phyloP scores from a whole-genome alignment of 345 rosid genomes.

The Eucalyptus globulus region DNA sequence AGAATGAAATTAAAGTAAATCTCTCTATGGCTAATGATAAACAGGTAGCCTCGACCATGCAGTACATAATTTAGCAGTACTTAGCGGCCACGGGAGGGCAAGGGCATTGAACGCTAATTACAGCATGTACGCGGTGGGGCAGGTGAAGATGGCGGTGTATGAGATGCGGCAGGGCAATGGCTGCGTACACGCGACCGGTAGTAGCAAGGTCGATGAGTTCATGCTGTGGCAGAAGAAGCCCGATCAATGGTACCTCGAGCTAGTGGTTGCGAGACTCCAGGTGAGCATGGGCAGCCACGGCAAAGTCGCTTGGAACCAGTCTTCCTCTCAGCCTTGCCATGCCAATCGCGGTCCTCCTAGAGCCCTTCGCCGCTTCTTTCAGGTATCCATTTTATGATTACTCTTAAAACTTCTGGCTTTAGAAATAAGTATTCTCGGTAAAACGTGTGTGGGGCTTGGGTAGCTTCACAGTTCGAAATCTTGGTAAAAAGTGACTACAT shows the following conservation, averaged over 20 bases:
- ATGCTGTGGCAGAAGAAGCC: constrained; percentile 93
- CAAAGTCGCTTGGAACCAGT: constrained; percentile 86
- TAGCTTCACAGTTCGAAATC: not conserved
- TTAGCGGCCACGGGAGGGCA: constrained; percentile 80
- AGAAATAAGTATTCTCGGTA: not conserved
- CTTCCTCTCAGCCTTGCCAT: constrained; percentile 66
- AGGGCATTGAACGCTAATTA: constrained; percentile 34
- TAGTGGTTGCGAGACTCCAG: constrained; percentile 78
- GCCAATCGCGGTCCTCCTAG: constrained; percentile 81
- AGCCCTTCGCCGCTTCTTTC: constrained; percentile 86
- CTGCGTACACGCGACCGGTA: constrained; percentile 27
- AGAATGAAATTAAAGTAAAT: not conserved
- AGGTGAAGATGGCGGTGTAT: constrained; percentile 73
- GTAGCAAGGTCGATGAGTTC: constrained; percentile 71
- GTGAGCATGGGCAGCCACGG: constrained; percentile 89
- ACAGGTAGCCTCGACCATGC: constrained; percentile 78
- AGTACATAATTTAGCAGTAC: constrained; percentile 75
- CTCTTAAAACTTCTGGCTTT: not conserved
- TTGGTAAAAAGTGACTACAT: not conserved
- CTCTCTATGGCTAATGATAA: not conserved
- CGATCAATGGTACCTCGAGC: constrained; percentile 71
- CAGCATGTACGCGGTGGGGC: constrained; percentile 87
- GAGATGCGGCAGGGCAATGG: constrained; percentile 59
- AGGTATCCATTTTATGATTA: constrained; percentile 20
- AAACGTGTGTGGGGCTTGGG: not conserved